These are phyloP conservation scores for Santalum album DNA, from an alignment of 164 flowering plant genomes.

Conservation along the genomic window DNA sequence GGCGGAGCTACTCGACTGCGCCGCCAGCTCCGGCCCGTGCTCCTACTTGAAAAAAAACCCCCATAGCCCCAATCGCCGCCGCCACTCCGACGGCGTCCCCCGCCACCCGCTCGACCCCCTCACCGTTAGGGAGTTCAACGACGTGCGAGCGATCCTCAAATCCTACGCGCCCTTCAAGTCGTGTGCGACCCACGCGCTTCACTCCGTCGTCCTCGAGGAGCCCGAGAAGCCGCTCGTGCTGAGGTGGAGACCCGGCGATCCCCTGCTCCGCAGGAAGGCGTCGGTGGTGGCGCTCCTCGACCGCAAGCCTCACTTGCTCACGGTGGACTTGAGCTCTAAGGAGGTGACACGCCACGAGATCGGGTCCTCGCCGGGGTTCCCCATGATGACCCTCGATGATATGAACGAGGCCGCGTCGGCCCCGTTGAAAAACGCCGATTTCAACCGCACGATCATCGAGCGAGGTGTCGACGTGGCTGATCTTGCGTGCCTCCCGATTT, in stretches of 20 bases:
- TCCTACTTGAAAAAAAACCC: conserved; percentile 25
- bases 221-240: conserved; percentile 28
- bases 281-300: conserved; percentile 4
- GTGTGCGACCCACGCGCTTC: conserved; percentile 30
- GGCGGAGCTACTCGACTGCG: conserved; percentile 30
- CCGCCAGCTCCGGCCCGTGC: conserved; percentile 35
- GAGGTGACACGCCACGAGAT: conserved; percentile 25
- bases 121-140: conserved; percentile 59
- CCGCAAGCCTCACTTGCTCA: background rate
- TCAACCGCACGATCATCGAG: conserved; percentile 58
- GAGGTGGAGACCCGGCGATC: background rate
- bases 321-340: conserved; percentile 31
- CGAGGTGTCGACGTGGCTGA: conserved; percentile 65
- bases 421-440: conserved; percentile 42
- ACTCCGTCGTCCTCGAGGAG: conserved; percentile 51
- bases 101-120: conserved; percentile 94
- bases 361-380: conserved; percentile 48
- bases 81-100: conserved; percentile 53
- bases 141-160: conserved; percentile 36
- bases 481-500: conserved; percentile 59
- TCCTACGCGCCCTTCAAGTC: conserved; percentile 38
- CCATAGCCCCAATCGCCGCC: conserved; percentile 6
- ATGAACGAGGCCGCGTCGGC: conserved; percentile 52
- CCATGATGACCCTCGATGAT: conserved; percentile 81
- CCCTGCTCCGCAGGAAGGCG: background rate